Evolutionary conservation across 257 asterid genomes (phyloP).

Genomic region (Przewalskia tangutica): DNA sequence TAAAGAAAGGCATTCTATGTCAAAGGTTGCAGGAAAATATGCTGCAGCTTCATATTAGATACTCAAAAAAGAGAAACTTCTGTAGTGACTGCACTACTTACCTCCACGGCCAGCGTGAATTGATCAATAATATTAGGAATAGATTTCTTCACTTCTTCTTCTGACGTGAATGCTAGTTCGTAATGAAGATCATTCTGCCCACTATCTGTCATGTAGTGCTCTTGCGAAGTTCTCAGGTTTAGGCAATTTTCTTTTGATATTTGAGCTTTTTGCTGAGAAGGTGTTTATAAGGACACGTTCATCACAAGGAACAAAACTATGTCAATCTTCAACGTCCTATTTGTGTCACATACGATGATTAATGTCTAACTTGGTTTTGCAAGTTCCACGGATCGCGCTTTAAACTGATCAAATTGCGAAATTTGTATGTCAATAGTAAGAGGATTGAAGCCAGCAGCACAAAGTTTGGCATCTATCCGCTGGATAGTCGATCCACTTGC

Average conservation of each 20-base stretch:
- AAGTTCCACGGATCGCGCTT: slow-evolving; percentile 26
- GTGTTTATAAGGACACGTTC: neutral
- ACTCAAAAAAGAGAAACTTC: neutral
- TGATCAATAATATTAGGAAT: slow-evolving; percentile 11
- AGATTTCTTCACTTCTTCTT: slow-evolving; percentile 6
- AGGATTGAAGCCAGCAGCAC: slow-evolving; percentile 42
- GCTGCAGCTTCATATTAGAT: neutral
- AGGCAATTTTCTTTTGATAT: slow-evolving; percentile 1
- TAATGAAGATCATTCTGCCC: slow-evolving; percentile 27
- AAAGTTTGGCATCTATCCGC: slow-evolving; percentile 41
- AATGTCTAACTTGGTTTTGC: slow-evolving; percentile 20
- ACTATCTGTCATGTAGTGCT: slow-evolving; percentile 21
- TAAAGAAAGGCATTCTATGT: too few species aligned
- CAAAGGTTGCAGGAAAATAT: neutral
- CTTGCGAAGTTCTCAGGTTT: slow-evolving; percentile 12
- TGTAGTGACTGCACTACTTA: neutral
- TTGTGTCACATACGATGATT: too few species aligned
- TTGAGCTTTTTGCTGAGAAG: neutral
- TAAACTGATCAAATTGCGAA: slow-evolving; percentile 47
- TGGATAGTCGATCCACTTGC: slow-evolving; percentile 65
- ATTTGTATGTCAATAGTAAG: slow-evolving; percentile 59
- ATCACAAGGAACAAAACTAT: neutral
- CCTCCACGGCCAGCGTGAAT: slow-evolving; percentile 12
- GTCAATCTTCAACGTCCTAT: neutral
- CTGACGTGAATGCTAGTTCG: slow-evolving; percentile 1